Base-by-base conservation (phyloP, 139 green algal genomes). In the Volvox reticuliferus region DNA sequence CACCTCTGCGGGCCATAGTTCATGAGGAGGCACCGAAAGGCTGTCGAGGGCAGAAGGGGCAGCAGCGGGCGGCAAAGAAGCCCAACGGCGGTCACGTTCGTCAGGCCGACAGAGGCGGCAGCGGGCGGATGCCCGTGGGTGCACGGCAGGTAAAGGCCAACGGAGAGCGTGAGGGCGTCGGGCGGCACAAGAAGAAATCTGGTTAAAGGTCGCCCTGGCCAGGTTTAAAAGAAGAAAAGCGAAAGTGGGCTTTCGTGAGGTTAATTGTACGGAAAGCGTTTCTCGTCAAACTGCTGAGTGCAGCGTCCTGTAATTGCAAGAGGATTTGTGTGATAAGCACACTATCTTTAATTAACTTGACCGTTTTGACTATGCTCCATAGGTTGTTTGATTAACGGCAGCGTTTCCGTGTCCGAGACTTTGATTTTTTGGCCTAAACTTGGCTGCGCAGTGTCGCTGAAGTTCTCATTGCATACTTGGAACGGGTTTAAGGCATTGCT, bases 21-120 rank as follows among this genome's bases (percentile, higher is more conserved):
- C 9, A 9, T 55, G 44, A 55, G 67, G 20, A 80, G 36, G 67
- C 30, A 73, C 82, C 61, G 63, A 65, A 14, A 22, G 62, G 19
- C 6, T 14, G 61, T 20, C 55, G 30, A 73, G 65, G 65, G 62
- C 63, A 78, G 1, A 22, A 35, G 32, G 32, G 24, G 28, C 63
- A 65, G 67, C 35, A 79, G 20, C 86, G 22, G 18, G 24, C 12
- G 55, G 73, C 50, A 1, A 83, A 90, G 86, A 83, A 85, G 86
- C 0, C 26, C 30, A 83, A 90, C 32, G 69, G 85, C 0, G 18
- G 44, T 55, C 44, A 55, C 9, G 44, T 30, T 55, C 62, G 20
- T 1, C 71, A 79, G 71, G 30, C 36, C 44, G 63, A 26, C 12
- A 63, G 50, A 62, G 61, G n/a, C 61, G 30, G 81, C 12, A 55